Base-by-base conservation (phyloP, 108 stramenopile genomes). In the Cyclotella choctawhatcheeana region DNA sequence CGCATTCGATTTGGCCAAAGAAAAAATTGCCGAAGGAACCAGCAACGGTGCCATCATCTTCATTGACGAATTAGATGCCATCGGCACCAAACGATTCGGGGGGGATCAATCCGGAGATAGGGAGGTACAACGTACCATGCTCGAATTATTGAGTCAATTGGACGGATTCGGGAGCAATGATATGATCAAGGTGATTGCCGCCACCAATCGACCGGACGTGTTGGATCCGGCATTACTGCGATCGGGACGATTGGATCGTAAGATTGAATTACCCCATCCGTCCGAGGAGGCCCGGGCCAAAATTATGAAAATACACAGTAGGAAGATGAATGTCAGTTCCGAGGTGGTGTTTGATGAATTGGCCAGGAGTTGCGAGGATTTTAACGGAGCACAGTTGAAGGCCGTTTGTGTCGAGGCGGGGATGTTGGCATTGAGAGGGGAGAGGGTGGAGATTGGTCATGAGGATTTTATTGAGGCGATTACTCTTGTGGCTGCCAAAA, bases 381-480 rank as follows among this genome's bases (percentile, higher is more conserved):
- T 92, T 71, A 86, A 86, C 0, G 94, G 94, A 31, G 91, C 92
- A 22, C 92, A 96, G 58, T 66, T 96, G 58, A 82, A 81, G 59
- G 86, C 77, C 47, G 83, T 93, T 13, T 73, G 90, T 25, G 93
- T 93, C 61, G 92, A 96, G 55, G 88, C 91, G 16, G 89, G 92
- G 0, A 55, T 96, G 31, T 69, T 87, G 69, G 94, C 94, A 97
- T 97, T 74, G 58, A 81, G 99, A 59, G 77, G 84, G 44, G 93
- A 91, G 43, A 77, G 88, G 45, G 76, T 69, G 31, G 81, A 86
- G 51, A 94, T 97, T 56, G 74, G 86, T 63, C 96, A 99, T 72
- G 97, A 98, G 65, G 97, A 99, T 80, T 98, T 98, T 82, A 94
- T 98, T 77, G 97, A 99, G 77, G 98, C 94, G 24, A 97, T 98